These are phyloP conservation scores for Venturia oleaginea DNA, from an alignment of 2,329 filamentous ascomycete genomes.

Conservation along the genomic window DNA sequence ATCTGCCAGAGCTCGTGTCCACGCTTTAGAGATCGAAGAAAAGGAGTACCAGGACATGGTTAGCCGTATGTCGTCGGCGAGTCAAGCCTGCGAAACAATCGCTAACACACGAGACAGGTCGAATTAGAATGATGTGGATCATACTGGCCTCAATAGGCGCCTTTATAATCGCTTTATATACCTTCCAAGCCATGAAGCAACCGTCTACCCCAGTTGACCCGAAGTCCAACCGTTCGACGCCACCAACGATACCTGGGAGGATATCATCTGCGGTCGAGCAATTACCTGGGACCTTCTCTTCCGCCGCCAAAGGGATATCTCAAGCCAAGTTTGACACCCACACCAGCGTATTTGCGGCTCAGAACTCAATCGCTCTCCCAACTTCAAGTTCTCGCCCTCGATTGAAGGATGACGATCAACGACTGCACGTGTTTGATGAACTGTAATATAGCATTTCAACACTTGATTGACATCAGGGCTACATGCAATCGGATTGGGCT, in stretches of 20 bases:
- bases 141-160: constrained; percentile 27
- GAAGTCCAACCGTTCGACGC: background rate
- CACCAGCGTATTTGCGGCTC: background rate
- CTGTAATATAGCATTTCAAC: background rate
- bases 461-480: background rate
- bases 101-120: constrained; percentile 24
- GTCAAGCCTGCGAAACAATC: background rate
- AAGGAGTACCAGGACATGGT: constrained; percentile 54
- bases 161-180: constrained; percentile 7
- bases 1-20: constrained; percentile 53
- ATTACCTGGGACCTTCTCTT: background rate
- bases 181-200: background rate
- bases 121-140: constrained; percentile 56
- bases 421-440: constrained; percentile 10
- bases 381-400: background rate
- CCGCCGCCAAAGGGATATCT: background rate
- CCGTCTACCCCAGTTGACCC: background rate
- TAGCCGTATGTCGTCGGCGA: constrained; percentile 14
- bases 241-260: background rate
- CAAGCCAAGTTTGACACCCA: background rate
- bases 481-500: background rate
- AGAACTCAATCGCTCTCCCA: background rate
- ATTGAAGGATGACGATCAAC: constrained; percentile 5
- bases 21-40: constrained; percentile 59
- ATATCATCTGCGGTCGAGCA: background rate